Evolutionary conservation across 1,139 yeast species (phyloP), one percentile per base, ranked within the genome.

Genomic region (Entelexis sorbosivorans): DNA sequence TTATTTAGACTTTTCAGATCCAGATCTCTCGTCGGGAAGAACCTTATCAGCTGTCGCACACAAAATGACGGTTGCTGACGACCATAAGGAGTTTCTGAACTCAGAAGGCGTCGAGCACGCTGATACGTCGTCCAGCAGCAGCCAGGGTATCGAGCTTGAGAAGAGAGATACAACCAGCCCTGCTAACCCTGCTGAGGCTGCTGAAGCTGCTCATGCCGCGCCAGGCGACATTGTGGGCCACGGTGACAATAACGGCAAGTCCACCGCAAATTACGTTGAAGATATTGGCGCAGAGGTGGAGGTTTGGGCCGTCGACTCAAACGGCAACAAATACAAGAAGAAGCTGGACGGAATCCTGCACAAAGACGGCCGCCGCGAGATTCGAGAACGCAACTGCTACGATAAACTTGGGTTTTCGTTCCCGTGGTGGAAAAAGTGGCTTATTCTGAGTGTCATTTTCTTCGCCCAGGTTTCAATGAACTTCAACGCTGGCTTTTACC

Each of bases 301-400:
- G 19, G 50, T 52, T 1, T 52, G 54, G 52, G 45, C 20, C 13
- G 39, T 42, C 22, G 54, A 45, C 29, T 49, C 38, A 22, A 32
- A 52, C 38, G 55, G 55, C 16, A 47, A 16, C 35, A 43, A 34
- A n/a, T n/a, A 39, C 31, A 47, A 42, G 43, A 52, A 51, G 44
- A 42, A 32, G 8, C 40, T 52, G 7, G 50, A 47, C 31, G 56
- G 56, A 3, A 44, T 53, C 10, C 32, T 53, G 31, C 56, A 53
- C 29, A 48, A 54, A n/a, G 56, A 53, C 19, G 56, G 56, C 5
- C 50, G 56, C 10, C 52, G 56, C 19, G 56, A 53, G 45, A 52
- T 53, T 17, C 51, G 56, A 6, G 51, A 51, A 26, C 52, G 52
- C 26, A 48, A 53, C 39, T 52, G 55, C 43, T 51, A 45, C 47